Evolutionary conservation across 2,329 filamentous ascomycete species (phyloP), one percentile per base, ranked within the genome.

Genomic region (Tympanopsis confertula): DNA sequence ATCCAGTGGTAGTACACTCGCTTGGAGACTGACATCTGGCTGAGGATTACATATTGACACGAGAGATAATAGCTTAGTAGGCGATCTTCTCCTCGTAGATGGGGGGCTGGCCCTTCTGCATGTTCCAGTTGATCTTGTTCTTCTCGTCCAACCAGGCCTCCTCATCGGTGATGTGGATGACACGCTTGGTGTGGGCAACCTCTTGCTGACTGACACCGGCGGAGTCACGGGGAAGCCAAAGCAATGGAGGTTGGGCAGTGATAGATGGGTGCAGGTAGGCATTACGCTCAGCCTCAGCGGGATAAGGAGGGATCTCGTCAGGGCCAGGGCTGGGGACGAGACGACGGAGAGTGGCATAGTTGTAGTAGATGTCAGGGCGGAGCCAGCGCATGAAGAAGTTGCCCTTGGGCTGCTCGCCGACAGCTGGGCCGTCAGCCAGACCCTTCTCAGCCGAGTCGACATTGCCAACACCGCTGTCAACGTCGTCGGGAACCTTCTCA

Each of bases 191-290:
- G 48, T 91, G 82, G 12, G 66, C 66, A 38, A 91, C 68, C 57
- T 94, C 87, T 53, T 93, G 83, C 48, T 69, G 69, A 38, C 78
- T 86, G 30, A 94, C 73, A 7, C 86, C 83, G 18, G 78, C 72
- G 1, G 69, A 60, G 50, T 94, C 87, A 41, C 74, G 68, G 0
- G 87, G 86, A 39, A 94, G 83, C 87, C 87, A 94, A n/a, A 94
- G 65, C 20, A 86, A 61, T 2, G 84, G 83, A 1, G 72, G 58
- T 47, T 68, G 46, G 42, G 74, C 66, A 18, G 57, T 71, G 51
- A 89, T 69, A 0, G 81, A 71, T 0, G 86, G 85, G 44, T 87
- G 78, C 56, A 73, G 74, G 59, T 86, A 89, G 0, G 84, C 87
- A 36, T 82, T 69, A 10, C 67, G 63, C 52, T 82, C 74, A 2